These are phyloP conservation scores for Lachancea dasiensis DNA, from an alignment of 805 yeast species.

Conservation along the genomic window DNA sequence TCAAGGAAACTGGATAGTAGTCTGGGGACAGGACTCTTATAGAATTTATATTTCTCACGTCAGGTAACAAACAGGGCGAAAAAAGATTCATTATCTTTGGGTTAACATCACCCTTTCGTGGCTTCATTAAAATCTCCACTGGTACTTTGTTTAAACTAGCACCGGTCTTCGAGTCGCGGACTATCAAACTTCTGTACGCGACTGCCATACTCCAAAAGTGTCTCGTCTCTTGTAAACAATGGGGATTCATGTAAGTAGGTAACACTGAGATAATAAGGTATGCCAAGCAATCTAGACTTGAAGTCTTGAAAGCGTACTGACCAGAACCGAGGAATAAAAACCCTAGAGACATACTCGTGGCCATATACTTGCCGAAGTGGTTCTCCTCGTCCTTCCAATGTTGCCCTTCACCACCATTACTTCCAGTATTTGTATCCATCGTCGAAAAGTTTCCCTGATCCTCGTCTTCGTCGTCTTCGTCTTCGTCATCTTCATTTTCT, in stretches of 20 bases:
- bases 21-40: constrained; percentile 44
- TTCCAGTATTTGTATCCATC: constrained; percentile 9
- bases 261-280: constrained; percentile 64
- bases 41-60: constrained; percentile 41
- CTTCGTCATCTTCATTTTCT: constrained; percentile 2
- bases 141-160: constrained; percentile 44
- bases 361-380: constrained; percentile 69
- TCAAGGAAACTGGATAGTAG: constrained; percentile 46
- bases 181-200: constrained; percentile 73
- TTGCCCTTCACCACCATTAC: constrained; percentile 1
- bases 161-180: constrained; percentile 60
- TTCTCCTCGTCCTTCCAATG: constrained; percentile 19
- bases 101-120: not conserved
- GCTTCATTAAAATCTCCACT: constrained; percentile 32
- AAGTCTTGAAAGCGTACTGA: constrained; percentile 68
- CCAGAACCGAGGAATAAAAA: constrained; percentile 89
- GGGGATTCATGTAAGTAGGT: constrained; percentile 40
- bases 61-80: constrained; percentile 71
- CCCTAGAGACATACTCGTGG: constrained; percentile 78
- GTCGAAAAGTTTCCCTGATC: constrained; percentile 2
- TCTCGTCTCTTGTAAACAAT: constrained; percentile 76
- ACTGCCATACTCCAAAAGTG: constrained; percentile 88
- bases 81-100: constrained; percentile 18
- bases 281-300: constrained; percentile 39
- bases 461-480: constrained; percentile 10